Base-by-base conservation (phyloP, 2,329 filamentous ascomycete genomes). In the Penicillium concentricum region DNA sequence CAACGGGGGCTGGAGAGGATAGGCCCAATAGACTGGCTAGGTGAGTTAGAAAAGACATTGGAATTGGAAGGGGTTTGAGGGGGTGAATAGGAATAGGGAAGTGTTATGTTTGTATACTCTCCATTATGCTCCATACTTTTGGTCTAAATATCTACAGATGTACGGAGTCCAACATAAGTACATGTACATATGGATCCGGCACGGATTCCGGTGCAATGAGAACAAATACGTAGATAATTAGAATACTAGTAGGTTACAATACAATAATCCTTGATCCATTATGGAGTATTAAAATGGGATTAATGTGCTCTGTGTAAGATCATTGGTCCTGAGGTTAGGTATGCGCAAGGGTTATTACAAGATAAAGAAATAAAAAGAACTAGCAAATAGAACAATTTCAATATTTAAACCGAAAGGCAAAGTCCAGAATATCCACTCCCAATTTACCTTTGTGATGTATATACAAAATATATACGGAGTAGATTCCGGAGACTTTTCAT, bases 41-140 rank as follows among this genome's bases (percentile, higher is more conserved):
- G 28, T 59, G 59, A 32, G 56, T 52, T 16, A 67, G 41, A 34
- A 62, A 54, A 24, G 61, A 61, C 64, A 67, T 63, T 22, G 20
- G 3, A 5, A 8, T 22, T 28, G n/a, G 9, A 22, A 45, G 6
- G 5, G 3, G 8, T 46, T 16, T 52, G 16, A 16, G 24, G 16
- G 16, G 51, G 28, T n/a, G n/a, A n/a, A 13, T 8, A 16, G 26
- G n/a, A 35, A 37, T 13, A 7, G 5, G 15, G 20, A 13, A 16
- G 38, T 34, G 22, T 42, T 5, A 26, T 41, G 20, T 54, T 49
- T 43, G 34, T 46, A 42, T 24, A 34, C 18, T 24, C 18, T 30
- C 10, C 10, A 30, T 30, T 32, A 44, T 30, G 28, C 24, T 18
- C 16, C 10, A 32, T 13, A 34, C 15, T 16, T 35, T 32, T n/a